phyloP scores from a whole-genome alignment of 345 rosid species.

The Eucalyptus brandiana region DNA sequence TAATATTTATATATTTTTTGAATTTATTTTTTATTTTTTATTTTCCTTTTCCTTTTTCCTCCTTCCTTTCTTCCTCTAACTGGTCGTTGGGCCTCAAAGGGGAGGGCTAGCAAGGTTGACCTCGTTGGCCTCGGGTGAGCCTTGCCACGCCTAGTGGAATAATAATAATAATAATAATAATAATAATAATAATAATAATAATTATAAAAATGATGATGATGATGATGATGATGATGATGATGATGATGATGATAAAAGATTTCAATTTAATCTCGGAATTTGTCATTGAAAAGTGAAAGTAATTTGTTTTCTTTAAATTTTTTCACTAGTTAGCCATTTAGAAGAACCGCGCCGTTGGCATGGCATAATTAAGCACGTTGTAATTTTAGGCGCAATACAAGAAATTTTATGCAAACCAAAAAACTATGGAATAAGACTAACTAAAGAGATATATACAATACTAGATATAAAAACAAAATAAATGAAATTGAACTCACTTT shows the following conservation, averaged over 20 bases:
- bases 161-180: too few relatives aligned
- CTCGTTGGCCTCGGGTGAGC: accelerated
- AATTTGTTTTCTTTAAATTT: too few relatives aligned
- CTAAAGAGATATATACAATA: not conserved
- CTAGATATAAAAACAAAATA: too few relatives aligned
- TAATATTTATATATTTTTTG: too few relatives aligned
- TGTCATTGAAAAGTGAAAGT: not conserved
- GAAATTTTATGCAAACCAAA: not conserved
- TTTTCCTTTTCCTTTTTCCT: accelerated
- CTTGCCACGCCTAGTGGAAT: accelerated
- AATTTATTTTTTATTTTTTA: too few relatives aligned
- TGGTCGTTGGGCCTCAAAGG: not conserved
- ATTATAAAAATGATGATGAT: too few relatives aligned
- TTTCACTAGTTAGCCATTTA: not conserved
- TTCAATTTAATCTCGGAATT: not conserved
- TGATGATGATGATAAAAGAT: too few relatives aligned
- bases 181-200: too few relatives aligned
- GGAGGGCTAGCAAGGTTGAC: accelerated
- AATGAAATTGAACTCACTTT: not conserved
- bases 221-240: too few relatives aligned
- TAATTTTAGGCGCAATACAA: not conserved
- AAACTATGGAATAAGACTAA: not conserved
- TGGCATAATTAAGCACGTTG: not conserved
- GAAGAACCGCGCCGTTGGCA: not conserved
- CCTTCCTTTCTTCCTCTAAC: not conserved